Evolutionary conservation across 1,139 yeast genomes (phyloP), one percentile per base, ranked within the genome.

Genomic region (Kodamaea derodonti): DNA sequence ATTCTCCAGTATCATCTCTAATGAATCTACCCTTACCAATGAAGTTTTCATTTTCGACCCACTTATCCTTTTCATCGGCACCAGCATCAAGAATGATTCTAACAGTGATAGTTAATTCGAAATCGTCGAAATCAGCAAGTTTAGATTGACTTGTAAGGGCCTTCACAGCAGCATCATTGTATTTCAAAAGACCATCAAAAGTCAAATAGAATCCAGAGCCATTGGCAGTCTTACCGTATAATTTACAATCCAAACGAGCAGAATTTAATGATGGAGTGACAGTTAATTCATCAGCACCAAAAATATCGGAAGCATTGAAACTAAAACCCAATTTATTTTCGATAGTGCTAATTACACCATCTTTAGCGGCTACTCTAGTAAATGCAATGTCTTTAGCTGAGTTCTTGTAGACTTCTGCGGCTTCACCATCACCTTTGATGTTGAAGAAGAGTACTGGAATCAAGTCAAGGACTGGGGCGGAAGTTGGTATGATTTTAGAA

Each of bases 11-110:
- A 1, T 51, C 56, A 39, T 65, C 72, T 51, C 78, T 66, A 27
- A 69, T 50, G 45, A 76, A 75, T 42, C 80, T 63, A 26, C 83
- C 82, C 49, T 67, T 72, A 25, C 80, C 82, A 27, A 73, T 30
- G 33, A 75, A 59, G 39, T 62, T 69, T 45, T 68, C 67, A 31
- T 55, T 51, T 29, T 57, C 43, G 12, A 68, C 65, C 83, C 83
- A 77, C 35, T 58, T 48, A 52, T 64, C 71, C 46, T 65, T 67
- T 8, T 55, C 62, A 32, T 61, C 71, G 26, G 60, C 63, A 8
- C 50, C 48, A 13, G 58, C 60, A 42, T 66, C 75, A 27, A 74
- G 50, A 30, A 44, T 45, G 41, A 74, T 58, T n/a, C 42, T 48
- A 22, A 80, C 78, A 48, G 60, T 69, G 45, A 60, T 59, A 14